Conservation (phyloP, 345 rosid genomes). For the Odontarrhena argentea region DNA sequence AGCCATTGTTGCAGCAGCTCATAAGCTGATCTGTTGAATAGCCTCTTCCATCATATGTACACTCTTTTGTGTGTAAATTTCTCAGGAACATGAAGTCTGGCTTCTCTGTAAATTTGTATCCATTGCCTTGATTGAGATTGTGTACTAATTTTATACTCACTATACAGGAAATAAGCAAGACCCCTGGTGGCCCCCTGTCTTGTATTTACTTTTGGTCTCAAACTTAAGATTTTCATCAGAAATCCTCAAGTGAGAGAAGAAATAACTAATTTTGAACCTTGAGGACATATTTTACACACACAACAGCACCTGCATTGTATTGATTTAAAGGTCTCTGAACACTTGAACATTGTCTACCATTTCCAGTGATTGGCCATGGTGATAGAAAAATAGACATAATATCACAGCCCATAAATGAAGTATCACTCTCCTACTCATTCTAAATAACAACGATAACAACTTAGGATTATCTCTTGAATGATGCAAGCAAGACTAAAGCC, state of each 20-base stretch:
- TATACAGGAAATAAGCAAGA: constrained; percentile 1
- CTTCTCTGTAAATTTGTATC: constrained; percentile 38
- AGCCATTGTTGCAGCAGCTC: constrained; percentile 62
- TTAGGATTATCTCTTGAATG: constrained; percentile 6
- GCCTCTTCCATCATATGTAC: background rate
- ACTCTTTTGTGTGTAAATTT: constrained; percentile 37
- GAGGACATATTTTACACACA: constrained; percentile 23
- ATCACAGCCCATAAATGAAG: constrained; percentile 32
- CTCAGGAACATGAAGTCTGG: constrained; percentile 10
- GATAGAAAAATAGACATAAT: constrained; percentile 24
- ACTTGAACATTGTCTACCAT: constrained; percentile 21
- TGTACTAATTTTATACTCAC: constrained; percentile 27
- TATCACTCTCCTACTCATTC: constrained; percentile 20
- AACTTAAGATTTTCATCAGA: background rate
- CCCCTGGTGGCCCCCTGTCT: background rate
- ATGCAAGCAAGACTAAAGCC: background rate
- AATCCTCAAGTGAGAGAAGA: background rate
- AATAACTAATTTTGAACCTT: constrained; percentile 3
- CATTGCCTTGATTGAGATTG: constrained; percentile 29
- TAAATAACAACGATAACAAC: constrained; percentile 26
- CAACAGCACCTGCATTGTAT: constrained; percentile 31
- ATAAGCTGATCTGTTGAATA: background rate
- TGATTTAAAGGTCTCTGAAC: constrained; percentile 14
- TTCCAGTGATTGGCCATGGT: constrained; percentile 23
- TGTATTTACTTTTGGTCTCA: constrained; percentile 6